phyloP scores from a whole-genome alignment of 352 stramenopile species.

The Globisporangium sylvaticum region DNA sequence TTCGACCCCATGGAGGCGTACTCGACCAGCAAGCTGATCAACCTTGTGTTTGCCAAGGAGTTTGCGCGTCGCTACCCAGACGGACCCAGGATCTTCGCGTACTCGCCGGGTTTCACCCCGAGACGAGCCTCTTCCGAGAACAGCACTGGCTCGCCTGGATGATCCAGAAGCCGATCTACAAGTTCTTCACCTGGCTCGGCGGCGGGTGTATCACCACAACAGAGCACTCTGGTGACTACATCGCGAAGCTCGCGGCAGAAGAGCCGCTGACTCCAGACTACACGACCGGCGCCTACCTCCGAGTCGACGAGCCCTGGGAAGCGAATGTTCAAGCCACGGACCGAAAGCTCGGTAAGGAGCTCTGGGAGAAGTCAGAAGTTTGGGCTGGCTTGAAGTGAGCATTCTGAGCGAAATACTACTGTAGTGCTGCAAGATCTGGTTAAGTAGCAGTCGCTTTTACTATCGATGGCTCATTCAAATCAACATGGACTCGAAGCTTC shows the following conservation, averaged over 20 bases:
- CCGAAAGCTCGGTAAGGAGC: conserved; percentile 12
- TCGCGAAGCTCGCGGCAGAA: conserved; percentile 24
- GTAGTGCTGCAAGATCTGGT: too few relatives aligned
- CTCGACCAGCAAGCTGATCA: conserved; percentile 29
- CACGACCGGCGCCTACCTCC: conserved; percentile 22
- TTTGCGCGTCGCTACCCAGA: conserved; percentile 22
- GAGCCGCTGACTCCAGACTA: conserved; percentile 13
- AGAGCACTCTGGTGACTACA: conserved; percentile 22
- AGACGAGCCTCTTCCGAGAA: conserved; percentile 21
- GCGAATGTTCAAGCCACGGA: conserved; percentile 20
- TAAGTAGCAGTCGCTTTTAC: too few relatives aligned
- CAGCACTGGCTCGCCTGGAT: conserved; percentile 2
- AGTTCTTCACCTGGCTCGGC: neutral
- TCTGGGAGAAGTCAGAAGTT: conserved; percentile 29
- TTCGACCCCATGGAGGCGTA: conserved; percentile 25
- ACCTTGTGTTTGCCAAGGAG: conserved; percentile 24
- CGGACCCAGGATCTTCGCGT: conserved; percentile 20
- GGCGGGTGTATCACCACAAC: conserved; percentile 15
- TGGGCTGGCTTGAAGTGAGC: conserved; percentile 3
- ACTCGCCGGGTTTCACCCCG: conserved; percentile 23
- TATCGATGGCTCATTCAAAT: too few relatives aligned
- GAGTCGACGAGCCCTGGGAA: conserved; percentile 20
- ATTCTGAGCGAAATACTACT: too few relatives aligned
- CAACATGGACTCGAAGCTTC: too few relatives aligned
- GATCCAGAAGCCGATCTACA: neutral